A percentile compares a stretch with the other conserved stretches of the same genome.
Evolutionary conservation across 202 grass and related monocot species (phyloP).

Genomic region (Zizania palustris): DNA sequence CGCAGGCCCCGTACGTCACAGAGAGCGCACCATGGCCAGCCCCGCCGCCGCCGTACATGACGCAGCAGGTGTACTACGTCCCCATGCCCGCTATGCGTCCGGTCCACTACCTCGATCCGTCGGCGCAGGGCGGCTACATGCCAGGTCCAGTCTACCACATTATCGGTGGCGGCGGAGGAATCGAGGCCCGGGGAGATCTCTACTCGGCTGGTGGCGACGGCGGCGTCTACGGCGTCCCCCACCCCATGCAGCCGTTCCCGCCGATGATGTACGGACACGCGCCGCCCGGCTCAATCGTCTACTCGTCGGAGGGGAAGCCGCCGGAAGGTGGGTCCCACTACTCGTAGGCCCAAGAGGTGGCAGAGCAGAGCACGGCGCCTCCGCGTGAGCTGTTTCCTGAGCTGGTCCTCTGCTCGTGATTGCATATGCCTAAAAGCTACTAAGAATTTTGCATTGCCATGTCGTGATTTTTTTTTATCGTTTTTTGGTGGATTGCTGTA

Average conservation of each 20-base stretch:
- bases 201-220: slow-evolving; percentile 34
- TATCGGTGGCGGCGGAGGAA: slow-evolving; percentile 41
- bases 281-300: slow-evolving; percentile 26
- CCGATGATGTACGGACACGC: slow-evolving; percentile 39
- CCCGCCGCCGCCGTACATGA: slow-evolving; percentile 54
- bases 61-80: slow-evolving; percentile 63
- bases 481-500: slow-evolving; percentile 46
- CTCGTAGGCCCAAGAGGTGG: slow-evolving; percentile 29
- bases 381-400: slow-evolving; percentile 7
- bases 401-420: slow-evolving; percentile 28
- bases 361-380: not conserved
- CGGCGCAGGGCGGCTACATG: slow-evolving; percentile 44
- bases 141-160: slow-evolving; percentile 50
- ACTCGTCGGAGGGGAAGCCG: slow-evolving; percentile 39
- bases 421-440: slow-evolving; percentile 17
- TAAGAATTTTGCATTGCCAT: slow-evolving; percentile 41
- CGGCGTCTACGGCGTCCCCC: slow-evolving; percentile 47
- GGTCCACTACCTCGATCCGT: slow-evolving; percentile 50
- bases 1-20: not conserved
- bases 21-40: slow-evolving; percentile 42
- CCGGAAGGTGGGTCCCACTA: slow-evolving; percentile 40
- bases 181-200: slow-evolving; percentile 39
- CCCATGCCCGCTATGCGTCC: slow-evolving; percentile 41
- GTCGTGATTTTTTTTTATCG: slow-evolving; percentile 12
- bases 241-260: slow-evolving; percentile 46